A percentile compares a stretch with the other conserved stretches of the same genome.
Evolutionary conservation across 2,329 filamentous ascomycete species (phyloP).

Genomic region (Xylaria sp.): DNA sequence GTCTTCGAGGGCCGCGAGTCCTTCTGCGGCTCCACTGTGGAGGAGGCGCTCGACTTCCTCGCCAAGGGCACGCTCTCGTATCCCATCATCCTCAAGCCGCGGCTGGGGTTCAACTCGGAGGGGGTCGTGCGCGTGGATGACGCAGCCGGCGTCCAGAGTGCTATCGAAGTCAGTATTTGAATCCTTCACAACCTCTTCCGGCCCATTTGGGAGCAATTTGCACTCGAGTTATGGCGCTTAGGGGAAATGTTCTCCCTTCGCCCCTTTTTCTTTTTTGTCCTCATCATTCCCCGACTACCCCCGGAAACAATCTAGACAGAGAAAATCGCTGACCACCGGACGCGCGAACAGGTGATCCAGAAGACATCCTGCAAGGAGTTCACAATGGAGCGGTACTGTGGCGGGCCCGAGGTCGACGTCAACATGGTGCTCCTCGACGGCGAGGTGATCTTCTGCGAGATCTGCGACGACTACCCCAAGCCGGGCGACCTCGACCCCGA

Average conservation of each 20-base stretch:
- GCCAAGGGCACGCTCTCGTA: slow-evolving; percentile 21
- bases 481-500: slow-evolving; percentile 28
- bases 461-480: slow-evolving; percentile 37
- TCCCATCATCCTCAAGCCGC: slow-evolving; percentile 35
- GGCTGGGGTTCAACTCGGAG: slow-evolving; percentile 33
- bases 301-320: neutral
- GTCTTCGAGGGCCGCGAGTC: slow-evolving; percentile 26
- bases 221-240: neutral
- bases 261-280: too few relatives aligned
- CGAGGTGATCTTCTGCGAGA: slow-evolving; percentile 33
- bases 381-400: slow-evolving; percentile 33
- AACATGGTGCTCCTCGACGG: slow-evolving; percentile 33
- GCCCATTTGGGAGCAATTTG: neutral
- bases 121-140: slow-evolving; percentile 32
- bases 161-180: slow-evolving; percentile 6
- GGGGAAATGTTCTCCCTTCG: neutral
- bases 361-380: slow-evolving; percentile 26
- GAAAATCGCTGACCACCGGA: neutral
- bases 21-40: slow-evolving; percentile 23
- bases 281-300: neutral
- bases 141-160: slow-evolving; percentile 11
- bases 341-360: slow-evolving; percentile 5
- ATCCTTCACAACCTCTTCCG: neutral
- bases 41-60: slow-evolving; percentile 24
- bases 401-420: slow-evolving; percentile 35